Evolutionary conservation across 2,329 filamentous ascomycete species (phyloP), one percentile per base, ranked within the genome.

Genomic region (Triangularia setosa): DNA sequence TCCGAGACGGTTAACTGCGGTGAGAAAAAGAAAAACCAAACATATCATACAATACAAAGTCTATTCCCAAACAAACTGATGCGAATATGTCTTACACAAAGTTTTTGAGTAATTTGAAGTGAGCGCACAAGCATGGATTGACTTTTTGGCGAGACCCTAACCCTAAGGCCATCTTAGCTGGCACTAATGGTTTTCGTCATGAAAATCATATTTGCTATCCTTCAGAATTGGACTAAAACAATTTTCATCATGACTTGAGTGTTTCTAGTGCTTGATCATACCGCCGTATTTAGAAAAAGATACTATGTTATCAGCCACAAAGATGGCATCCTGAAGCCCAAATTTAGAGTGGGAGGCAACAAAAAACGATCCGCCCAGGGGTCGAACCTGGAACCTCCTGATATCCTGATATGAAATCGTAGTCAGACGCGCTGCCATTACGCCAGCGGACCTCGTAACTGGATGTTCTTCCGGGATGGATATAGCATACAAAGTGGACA

Each of bases 371-470:
- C 58, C 40, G 40, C 58, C 58, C 58, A 60, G 58, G 58, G 58
- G 58, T 60, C 58, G 58, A 60, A 60, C 58, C 58, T 60, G 58
- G 58, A 60, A 60, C 58, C 58, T 60, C 58, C 58, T 60, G 58
- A 60, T 60, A 8, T 53, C 23, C 27, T 60, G n/a, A 60, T 60
- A 48, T 48, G 40, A 48, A 48, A 48, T 60, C 58, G 58, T 60
- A 60, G 58, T 60, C 58, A 60, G 58, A 60, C 58, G 58, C 58
- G 58, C 58, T 60, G 58, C 58, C 58, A 60, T 60, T 60, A 60
- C 58, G 58, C 58, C 58, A 60, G 58, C 58, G 40, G 58, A 60
- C 58, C 58, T 53, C 23, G 16, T 21, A 30, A 33, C 35, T 58
- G 3, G 25, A n/a, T 58, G n/a, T 28, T 52, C 0, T 5, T n/a